phyloP scores from a whole-genome alignment of 2,329 filamentous ascomycete genomes.

The Diplodia corticola region DNA sequence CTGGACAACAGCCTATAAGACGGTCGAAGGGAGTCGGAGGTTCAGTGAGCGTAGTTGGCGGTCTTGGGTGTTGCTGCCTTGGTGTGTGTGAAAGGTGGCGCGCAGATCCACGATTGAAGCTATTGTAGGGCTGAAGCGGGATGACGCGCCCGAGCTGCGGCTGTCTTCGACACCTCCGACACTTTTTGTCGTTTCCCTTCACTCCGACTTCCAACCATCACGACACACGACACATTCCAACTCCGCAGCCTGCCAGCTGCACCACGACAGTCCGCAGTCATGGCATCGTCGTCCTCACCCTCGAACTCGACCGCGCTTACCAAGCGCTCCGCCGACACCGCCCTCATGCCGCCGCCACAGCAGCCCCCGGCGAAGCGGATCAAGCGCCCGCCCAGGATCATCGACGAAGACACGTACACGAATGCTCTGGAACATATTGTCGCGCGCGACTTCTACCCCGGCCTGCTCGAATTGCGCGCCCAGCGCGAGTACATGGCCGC shows the following conservation, averaged over 20 bases:
- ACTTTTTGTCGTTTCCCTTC: background rate
- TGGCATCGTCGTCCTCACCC: background rate
- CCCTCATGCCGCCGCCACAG: slow-evolving; percentile 74
- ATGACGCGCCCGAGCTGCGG: background rate
- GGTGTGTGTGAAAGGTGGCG: background rate
- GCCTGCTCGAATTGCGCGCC: slow-evolving; percentile 78
- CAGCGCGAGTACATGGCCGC: slow-evolving; percentile 93
- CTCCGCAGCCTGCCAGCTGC: background rate
- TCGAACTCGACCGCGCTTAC: slow-evolving; percentile 60
- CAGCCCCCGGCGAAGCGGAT: slow-evolving; percentile 84
- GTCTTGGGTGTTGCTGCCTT: background rate
- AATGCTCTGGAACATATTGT: slow-evolving; percentile 91
- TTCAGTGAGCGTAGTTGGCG: background rate
- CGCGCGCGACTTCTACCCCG: slow-evolving; percentile 94
- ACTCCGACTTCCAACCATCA: background rate
- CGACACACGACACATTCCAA: background rate
- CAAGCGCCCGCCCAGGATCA: slow-evolving; percentile 81
- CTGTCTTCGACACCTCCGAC: background rate
- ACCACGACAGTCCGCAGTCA: background rate
- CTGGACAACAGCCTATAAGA: background rate
- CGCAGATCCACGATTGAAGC: background rate
- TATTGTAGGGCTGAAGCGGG: background rate
- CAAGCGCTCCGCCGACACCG: slow-evolving; percentile 64
- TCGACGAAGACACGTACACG: slow-evolving; percentile 94
- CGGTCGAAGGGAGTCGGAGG: background rate